A percentile compares a stretch with the other conserved stretches of the same genome.
Conservation (phyloP, 805 yeast genomes). For the Grigorovia jiainica region DNA sequence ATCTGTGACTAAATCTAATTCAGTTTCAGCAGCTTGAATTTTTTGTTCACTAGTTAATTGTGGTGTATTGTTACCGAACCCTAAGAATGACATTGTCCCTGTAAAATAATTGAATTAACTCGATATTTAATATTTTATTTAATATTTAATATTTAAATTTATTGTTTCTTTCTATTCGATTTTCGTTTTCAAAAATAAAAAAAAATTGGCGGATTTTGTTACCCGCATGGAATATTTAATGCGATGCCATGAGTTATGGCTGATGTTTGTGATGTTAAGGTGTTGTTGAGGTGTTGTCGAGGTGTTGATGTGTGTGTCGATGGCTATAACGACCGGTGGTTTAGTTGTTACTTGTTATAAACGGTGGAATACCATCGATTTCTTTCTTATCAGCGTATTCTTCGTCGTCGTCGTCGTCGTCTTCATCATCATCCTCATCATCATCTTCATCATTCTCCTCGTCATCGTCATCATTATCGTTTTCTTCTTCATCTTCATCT, state of each 20-base stretch:
- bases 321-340: no score
- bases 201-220: no score
- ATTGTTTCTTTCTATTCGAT: neutral
- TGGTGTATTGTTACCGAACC: conserved; percentile 69
- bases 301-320: neutral
- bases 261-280: neutral
- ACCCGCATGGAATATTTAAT: no score
- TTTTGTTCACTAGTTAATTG: conserved; percentile 67
- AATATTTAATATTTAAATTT: no score
- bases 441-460: conserved; percentile 33
- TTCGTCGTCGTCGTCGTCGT: conserved; percentile 34
- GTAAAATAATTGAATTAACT: neutral
- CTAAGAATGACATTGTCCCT: conserved; percentile 53
- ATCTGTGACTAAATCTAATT: conserved; percentile 92
- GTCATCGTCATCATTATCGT: conserved; percentile 36
- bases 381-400: conserved; percentile 17
- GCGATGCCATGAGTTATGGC: no score
- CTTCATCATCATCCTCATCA: conserved; percentile 34
- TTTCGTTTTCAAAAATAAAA: neutral
- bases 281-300: neutral
- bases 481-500: conserved; percentile 33
- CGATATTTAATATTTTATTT: neutral
- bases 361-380: conserved; percentile 7
- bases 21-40: conserved; percentile 89
- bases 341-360: conserved; percentile 6